These are phyloP conservation scores for Clavulina sp. DNA, from an alignment of 768 basidiomycete species.

Conservation along the genomic window DNA sequence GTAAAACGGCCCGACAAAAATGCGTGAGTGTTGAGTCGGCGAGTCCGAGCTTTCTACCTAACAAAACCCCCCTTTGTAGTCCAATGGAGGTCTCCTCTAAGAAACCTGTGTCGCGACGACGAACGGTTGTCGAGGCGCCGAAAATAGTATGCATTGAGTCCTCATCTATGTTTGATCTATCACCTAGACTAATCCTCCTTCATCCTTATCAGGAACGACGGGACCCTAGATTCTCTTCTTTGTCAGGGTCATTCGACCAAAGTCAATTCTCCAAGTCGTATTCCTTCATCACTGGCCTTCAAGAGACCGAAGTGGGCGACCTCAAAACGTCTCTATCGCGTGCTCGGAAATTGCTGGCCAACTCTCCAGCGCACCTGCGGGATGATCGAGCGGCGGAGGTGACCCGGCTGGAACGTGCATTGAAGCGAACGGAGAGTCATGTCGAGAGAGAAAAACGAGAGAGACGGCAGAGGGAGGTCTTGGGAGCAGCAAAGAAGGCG, in stretches of 20 bases:
- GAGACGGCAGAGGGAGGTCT: conserved; percentile 49
- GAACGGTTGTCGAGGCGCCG: conserved; percentile 50
- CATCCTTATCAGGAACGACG: conserved; percentile 44
- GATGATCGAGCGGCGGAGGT: conserved; percentile 52
- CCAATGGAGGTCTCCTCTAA: conserved; percentile 75
- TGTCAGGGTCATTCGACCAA: conserved; percentile 49
- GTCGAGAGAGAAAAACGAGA: conserved; percentile 59
- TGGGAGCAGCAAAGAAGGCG: conserved; percentile 33
- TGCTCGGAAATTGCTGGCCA: conserved; percentile 44
- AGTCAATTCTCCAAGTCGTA: conserved; percentile 55
- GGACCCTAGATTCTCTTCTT: conserved; percentile 71
- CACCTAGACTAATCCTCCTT: background rate
- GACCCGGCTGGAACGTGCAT: conserved; percentile 44
- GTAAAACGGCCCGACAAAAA: conserved; percentile 53
- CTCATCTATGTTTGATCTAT: background rate
- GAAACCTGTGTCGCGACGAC: conserved; percentile 55
- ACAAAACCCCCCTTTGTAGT: conserved; percentile 23
- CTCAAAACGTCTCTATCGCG: conserved; percentile 49
- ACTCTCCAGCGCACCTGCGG: conserved; percentile 42
- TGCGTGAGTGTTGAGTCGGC: conserved; percentile 38
- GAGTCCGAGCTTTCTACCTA: background rate
- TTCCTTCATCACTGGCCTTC: conserved; percentile 51
- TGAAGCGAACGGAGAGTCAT: conserved; percentile 59
- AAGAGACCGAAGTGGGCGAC: conserved; percentile 42
- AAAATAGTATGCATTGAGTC: conserved; percentile 32